Conservation (phyloP, 192 early-diverging fungal genomes). For the Backusella liffmaniae region DNA sequence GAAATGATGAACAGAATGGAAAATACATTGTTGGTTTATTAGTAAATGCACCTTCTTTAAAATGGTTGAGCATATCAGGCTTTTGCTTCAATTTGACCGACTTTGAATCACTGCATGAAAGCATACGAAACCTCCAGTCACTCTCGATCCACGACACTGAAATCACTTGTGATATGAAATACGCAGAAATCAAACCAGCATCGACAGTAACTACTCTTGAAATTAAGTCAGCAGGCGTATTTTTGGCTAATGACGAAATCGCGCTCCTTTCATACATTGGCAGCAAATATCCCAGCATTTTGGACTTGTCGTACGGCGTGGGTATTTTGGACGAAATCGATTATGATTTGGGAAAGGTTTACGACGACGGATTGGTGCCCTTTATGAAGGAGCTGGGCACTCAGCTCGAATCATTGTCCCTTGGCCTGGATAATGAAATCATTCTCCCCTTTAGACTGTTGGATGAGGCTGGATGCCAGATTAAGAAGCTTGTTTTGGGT, state of each 20-base stretch:
- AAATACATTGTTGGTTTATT: not conserved
- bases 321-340: not conserved
- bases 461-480: not conserved
- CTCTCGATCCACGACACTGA: not conserved
- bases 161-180: not conserved
- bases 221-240: not conserved
- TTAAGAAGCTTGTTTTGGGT: slow-evolving; percentile 1
- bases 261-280: not conserved
- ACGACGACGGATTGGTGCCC: not conserved
- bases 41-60: not conserved
- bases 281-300: not conserved
- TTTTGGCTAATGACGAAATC: not conserved
- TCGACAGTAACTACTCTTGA: not conserved
- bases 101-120: not conserved
- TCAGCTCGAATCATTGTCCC: not conserved
- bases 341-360: not conserved
- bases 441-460: not conserved
- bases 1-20: not conserved
- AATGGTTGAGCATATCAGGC: not conserved
- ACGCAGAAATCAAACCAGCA: not conserved
- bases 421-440: not conserved
- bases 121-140: not conserved
- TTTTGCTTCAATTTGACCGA: not conserved
- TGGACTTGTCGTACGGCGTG: not conserved
- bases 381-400: not conserved